These are phyloP conservation scores for Termitomyces sp. DNA, from an alignment of 768 basidiomycete genomes.

Conservation along the genomic window DNA sequence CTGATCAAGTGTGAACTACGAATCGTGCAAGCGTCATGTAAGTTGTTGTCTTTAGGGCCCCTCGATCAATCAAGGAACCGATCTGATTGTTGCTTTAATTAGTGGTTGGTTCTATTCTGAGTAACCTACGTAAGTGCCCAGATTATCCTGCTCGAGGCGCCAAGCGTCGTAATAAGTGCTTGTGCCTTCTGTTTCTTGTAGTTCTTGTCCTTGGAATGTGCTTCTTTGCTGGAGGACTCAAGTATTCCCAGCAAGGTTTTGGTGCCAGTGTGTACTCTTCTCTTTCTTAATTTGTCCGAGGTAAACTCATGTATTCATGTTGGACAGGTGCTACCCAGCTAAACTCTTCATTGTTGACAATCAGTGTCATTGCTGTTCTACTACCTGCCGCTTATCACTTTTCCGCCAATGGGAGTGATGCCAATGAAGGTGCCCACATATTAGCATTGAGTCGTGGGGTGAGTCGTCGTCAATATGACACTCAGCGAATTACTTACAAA, in stretches of 20 bases:
- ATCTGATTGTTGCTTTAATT: constrained; percentile 12
- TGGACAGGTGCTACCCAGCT: constrained; percentile 52
- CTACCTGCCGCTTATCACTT: constrained; percentile 80
- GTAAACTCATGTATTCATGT: background rate
- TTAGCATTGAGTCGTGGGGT: constrained; percentile 73
- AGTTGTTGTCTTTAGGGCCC: constrained; percentile 22
- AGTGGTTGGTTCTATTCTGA: constrained; percentile 87
- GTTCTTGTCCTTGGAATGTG: constrained; percentile 88
- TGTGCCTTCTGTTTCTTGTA: constrained; percentile 18
- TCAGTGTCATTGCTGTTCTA: constrained; percentile 77
- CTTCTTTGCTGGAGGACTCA: constrained; percentile 79
- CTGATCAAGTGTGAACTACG: constrained; percentile 51
- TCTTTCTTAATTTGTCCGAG: constrained; percentile 20
- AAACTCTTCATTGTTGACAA: constrained; percentile 68
- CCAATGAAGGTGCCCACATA: constrained; percentile 37
- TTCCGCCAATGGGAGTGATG: constrained; percentile 24
- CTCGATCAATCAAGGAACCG: background rate
- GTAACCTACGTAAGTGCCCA: constrained; percentile 65
- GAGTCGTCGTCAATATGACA: constrained; percentile 26
- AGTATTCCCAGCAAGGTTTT: constrained; percentile 78
- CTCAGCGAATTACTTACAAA: background rate
- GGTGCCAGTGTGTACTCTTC: constrained; percentile 58
- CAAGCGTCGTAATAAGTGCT: background rate
- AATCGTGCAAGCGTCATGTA: constrained; percentile 80
- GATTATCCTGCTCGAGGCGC: background rate